phyloP scores from a whole-genome alignment of 2,329 filamentous ascomycete genomes.

The Cladosporium sphaerospermum region DNA sequence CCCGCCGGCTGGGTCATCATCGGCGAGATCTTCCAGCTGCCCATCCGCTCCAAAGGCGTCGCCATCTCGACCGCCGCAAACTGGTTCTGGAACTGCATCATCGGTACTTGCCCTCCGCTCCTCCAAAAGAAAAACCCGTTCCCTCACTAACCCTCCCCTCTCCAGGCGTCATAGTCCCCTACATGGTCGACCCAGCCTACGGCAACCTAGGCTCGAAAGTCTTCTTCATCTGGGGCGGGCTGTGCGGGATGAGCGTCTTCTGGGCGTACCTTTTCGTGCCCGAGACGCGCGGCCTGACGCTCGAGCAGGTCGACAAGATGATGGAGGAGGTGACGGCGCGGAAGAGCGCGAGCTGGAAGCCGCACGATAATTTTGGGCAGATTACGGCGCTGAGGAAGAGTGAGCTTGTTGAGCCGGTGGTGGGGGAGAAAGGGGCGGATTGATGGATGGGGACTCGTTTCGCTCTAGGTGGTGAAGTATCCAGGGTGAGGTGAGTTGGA shows the following conservation, averaged over 20 bases:
- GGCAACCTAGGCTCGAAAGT: slow-evolving; percentile 47
- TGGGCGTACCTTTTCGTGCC: slow-evolving; percentile 36
- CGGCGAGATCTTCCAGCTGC: slow-evolving; percentile 81
- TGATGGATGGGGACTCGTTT: not conserved
- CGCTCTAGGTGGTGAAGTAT: too few species aligned
- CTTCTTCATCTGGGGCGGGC: slow-evolving; percentile 42
- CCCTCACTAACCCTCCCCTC: too few species aligned
- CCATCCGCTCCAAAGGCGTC: slow-evolving; percentile 51
- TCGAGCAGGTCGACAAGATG: slow-evolving; percentile 32
- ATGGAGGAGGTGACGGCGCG: slow-evolving; percentile 45
- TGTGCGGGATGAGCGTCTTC: slow-evolving; percentile 27
- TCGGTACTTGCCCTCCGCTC: not conserved
- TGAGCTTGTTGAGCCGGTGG: slow-evolving; percentile 8
- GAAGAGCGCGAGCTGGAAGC: slow-evolving; percentile 26
- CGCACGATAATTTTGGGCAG: slow-evolving; percentile 27
- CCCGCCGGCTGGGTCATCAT: slow-evolving; percentile 60
- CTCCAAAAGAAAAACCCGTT: too few species aligned
- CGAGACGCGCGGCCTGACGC: slow-evolving; percentile 35
- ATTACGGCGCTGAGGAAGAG: slow-evolving; percentile 14
- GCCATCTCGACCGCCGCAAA: slow-evolving; percentile 82
- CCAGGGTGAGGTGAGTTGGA: too few species aligned
- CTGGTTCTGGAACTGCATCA: slow-evolving; percentile 76
- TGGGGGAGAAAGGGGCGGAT: not conserved
- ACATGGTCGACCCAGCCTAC: slow-evolving; percentile 57
- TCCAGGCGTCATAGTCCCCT: slow-evolving; percentile 65